Conservation (phyloP, 768 basidiomycete genomes). For the Amanita brunnescens region DNA sequence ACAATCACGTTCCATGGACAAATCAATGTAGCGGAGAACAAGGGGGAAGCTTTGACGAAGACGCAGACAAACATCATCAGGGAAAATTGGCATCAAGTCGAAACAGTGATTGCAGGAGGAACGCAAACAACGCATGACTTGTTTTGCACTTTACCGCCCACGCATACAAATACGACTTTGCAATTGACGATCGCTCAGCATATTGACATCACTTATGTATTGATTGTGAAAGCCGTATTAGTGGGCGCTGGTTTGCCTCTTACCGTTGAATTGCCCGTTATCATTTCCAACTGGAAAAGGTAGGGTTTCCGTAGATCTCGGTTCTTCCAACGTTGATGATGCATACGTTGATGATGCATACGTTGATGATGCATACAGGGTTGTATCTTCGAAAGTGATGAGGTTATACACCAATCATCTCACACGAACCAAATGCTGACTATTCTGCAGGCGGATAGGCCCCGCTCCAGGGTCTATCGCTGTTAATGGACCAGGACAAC, state of each 20-base stretch:
- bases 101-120: constrained; percentile 66
- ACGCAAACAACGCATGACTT: constrained; percentile 68
- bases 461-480: constrained; percentile 25
- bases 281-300: constrained; percentile 85
- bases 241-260: constrained; percentile 60
- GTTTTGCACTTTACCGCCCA: constrained; percentile 55
- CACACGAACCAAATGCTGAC: constrained; percentile 18
- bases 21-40: constrained; percentile 45
- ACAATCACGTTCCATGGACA: constrained; percentile 66
- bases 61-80: constrained; percentile 45
- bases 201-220: constrained; percentile 77
- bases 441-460: constrained; percentile 35
- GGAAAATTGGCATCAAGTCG: constrained; percentile 66
- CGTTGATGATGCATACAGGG: no score
- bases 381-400: constrained; percentile 65
- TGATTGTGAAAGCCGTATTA: constrained; percentile 70
- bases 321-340: not conserved
- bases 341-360: no score
- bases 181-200: constrained; percentile 75
- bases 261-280: constrained; percentile 29
- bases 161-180: constrained; percentile 74
- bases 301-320: constrained; percentile 26
- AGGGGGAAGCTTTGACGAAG: constrained; percentile 48
- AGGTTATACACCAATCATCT: constrained; percentile 20
- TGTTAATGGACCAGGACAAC: not conserved